These are phyloP conservation scores for Mycena rebaudengoi DNA, from an alignment of 768 basidiomycete genomes.

Conservation along the genomic window DNA sequence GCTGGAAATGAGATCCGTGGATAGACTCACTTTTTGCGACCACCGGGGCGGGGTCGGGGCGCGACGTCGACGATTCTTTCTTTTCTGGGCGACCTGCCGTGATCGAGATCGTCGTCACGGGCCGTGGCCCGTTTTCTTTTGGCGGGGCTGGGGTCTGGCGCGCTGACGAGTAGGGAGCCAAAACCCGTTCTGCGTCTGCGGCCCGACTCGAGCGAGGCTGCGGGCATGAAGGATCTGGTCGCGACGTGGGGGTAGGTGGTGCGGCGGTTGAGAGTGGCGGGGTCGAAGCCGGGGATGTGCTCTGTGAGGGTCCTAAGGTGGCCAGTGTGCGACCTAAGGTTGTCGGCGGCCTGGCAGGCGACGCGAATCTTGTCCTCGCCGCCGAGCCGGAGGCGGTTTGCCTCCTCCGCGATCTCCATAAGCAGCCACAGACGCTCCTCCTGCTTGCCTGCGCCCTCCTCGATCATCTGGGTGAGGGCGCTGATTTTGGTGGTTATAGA, in stretches of 20 bases:
- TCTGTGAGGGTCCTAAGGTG: slow-evolving; percentile 72
- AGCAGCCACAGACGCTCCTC: slow-evolving; percentile 87
- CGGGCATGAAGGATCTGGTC: slow-evolving; percentile 71
- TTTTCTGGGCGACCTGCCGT: slow-evolving; percentile 69
- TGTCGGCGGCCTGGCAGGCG: slow-evolving; percentile 90
- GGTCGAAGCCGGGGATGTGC: slow-evolving; percentile 70
- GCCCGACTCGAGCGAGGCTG: slow-evolving; percentile 66
- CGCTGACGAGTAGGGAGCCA: slow-evolving; percentile 61
- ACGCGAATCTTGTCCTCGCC: slow-evolving; percentile 99
- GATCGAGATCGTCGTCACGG: slow-evolving; percentile 73
- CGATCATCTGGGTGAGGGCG: slow-evolving; percentile 78
- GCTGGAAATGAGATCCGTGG: not conserved
- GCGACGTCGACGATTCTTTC: slow-evolving; percentile 57
- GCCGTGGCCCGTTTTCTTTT: slow-evolving; percentile 64
- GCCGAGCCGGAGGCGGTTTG: slow-evolving; percentile 87
- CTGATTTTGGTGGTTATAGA: slow-evolving; percentile 84
- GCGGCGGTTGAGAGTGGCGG: slow-evolving; percentile 61
- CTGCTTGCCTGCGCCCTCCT: slow-evolving; percentile 63
- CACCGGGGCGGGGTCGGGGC: slow-evolving; percentile 59
- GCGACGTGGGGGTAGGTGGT: slow-evolving; percentile 84
- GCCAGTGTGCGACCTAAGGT: slow-evolving; percentile 69
- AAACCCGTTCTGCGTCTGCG: slow-evolving; percentile 66
- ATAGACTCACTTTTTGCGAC: slow-evolving; percentile 67
- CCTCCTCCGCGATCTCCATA: slow-evolving; percentile 94
- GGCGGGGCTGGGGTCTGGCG: slow-evolving; percentile 67